Evolutionary conservation across 305 asterid genomes (phyloP), one percentile per base, ranked within the genome.

Genomic region (Fraxinus greggii): DNA sequence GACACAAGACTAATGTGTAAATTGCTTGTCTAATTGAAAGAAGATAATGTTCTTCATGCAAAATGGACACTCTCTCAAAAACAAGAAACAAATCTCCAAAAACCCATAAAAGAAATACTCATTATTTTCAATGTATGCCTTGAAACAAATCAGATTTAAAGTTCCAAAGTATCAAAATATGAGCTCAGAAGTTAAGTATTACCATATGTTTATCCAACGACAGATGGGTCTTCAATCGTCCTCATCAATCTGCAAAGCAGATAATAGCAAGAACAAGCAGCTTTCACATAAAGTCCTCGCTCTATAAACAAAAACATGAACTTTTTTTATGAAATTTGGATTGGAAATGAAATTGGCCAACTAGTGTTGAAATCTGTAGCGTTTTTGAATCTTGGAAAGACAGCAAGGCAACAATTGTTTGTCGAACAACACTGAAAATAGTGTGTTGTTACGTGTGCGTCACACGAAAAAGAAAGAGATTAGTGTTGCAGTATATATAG

Each of bases 131-230:
- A 77, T 42, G 33, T 26, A 79, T 28, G 67, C 21, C 79, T 59
- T 17, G 29, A 74, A 86, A 84, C 86, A 40, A 65, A 74, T 87
- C 86, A 89, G 91, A 90, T 89, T 88, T 77, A 87, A 80, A 87
- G 87, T 81, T 84, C 73, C 73, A 24, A 78, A 78, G 36, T 76
- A 45, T 15, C 81, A 76, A 80, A 80, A 73, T 26, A 54, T 1
- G 15, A 28, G 83, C 59, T 56, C 72, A 29, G 28, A 33, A 56
- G 82, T 73, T 48, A 70, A 80, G 77, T 78, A 78, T 84, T 90
- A 89, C 89, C 90, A 69, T 72, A 70, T 81, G 54, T 82, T 72
- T 79, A 48, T 75, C 85, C 86, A 85, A 72, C 40, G 77, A 45
- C 78, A 82, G 83, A 79, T 70, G 91, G 89, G 88, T 67, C 84